Base-by-base conservation (phyloP, 495 filamentous ascomycete species). In the Barbatosphaeria neglecta region DNA sequence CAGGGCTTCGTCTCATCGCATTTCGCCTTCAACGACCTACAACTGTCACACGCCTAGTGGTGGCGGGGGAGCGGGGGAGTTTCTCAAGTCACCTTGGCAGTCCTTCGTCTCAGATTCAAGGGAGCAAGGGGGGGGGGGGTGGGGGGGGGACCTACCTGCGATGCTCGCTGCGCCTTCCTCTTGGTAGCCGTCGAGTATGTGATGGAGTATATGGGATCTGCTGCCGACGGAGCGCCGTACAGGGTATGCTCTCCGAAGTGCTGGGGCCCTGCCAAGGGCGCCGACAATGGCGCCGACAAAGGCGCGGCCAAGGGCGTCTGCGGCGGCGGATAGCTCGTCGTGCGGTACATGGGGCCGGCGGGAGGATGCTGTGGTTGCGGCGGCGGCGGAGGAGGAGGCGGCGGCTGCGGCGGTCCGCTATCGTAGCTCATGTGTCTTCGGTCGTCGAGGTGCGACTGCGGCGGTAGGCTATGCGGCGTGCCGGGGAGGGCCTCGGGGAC, bases 21-120 rank as follows among this genome's bases (percentile, higher is more conserved):
- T 61, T 83, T 84, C 22, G 80, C 80, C 58, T 85, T 85, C n/a
- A 82, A 68, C 44, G 72, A 64, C 41, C 81, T 71, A 63, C 81
- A 85, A 54, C 72, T 74, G 50, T 85, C 80, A 60, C 81, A 85
- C 24, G 81, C 81, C 73, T 83, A 59, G n/a, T 31, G 8, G 48
- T 27, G 46, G 41, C 31, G 25, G 39, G 20, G 39, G n/a, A n/a
- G n/a, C n/a, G n/a, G n/a, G n/a, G n/a, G n/a, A n/a, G n/a, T n/a
- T n/a, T 35, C 31, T 15, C 9, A n/a, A n/a, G 31, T 35, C 11
- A 35, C 31, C 13, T 35, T 35, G 31, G 13, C 31, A n/a, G 5
- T 35, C 11, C 31, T n/a, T n/a, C n/a, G n/a, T n/a, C 13, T n/a
- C 9, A 16, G 31, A 4, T 15, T 35, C 31, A 1, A n/a, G 31